Base-by-base conservation (phyloP, 805 yeast genomes). In the Candida succiphila region DNA sequence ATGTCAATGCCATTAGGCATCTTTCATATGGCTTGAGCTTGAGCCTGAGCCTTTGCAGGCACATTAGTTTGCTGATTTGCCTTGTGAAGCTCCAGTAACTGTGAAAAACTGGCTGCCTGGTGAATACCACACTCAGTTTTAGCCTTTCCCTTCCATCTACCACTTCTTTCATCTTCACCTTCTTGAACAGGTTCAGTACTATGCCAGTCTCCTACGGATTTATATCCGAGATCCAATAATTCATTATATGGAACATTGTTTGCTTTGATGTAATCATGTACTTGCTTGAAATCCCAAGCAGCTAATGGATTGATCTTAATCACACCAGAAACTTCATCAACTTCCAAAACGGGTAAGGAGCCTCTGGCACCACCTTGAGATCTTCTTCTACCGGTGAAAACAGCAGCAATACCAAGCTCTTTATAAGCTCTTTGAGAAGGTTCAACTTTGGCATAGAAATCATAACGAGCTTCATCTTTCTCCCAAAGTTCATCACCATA, bases 111-210 rank as follows among this genome's bases (percentile, higher is more conserved):
- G 18, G 78, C 69, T 1, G 88, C 73, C 46, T 79, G 82, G 51
- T 89, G 97, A 34, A 89, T 87, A 3, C 97, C 97, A 60, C 97
- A 89, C 54, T 89, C 97, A 1, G 95, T 86, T 63, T 89, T 89
- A 9, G 75, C 69, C 52, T 80, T 72, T 2, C 96, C 96, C 63
- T 82, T 80, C 97, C 97, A 89, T 49, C 97, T 72, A 1, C 97
- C 97, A n/a, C 92, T 75, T 43, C 97, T 72, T 56, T 89, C 97
- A 51, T 89, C 96, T 52, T 86, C 96, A 8, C 94, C 95, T 29
- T 82, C 95, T 7, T 62, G 69, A 9, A 85, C 94, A 2, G 97
- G 96, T 21, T 60, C 75, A 0, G 97, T 89, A 1, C 95, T 84
- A 56, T 89, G 97, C 72, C 88, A 89, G 56, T 89, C 97, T 2